Evolutionary conservation across 345 rosid species (phyloP), one percentile per base, ranked within the genome.

Genomic region (Limnanthes douglasii): DNA sequence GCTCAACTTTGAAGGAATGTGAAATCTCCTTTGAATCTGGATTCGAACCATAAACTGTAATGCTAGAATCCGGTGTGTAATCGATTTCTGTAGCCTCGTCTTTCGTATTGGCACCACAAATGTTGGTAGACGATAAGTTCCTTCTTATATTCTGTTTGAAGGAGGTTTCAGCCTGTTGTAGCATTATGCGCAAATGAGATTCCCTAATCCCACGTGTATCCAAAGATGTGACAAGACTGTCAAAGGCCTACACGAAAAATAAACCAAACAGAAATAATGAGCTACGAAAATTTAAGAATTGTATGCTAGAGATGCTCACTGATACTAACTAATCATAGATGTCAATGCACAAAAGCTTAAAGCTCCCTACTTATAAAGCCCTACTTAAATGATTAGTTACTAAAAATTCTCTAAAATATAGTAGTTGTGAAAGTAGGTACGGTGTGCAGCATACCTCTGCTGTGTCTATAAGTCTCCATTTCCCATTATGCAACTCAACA

Each of bases 371-470:
- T n/a, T n/a, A n/a, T n/a, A n/a, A n/a, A n/a, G n/a, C n/a, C n/a
- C n/a, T n/a, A n/a, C n/a, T n/a, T n/a, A n/a, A n/a, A n/a, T n/a
- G n/a, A n/a, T n/a, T n/a, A n/a, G n/a, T n/a, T n/a, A n/a, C n/a
- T n/a, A n/a, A n/a, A n/a, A n/a, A n/a, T n/a, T n/a, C n/a, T n/a
- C n/a, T n/a, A n/a, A n/a, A n/a, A n/a, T n/a, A n/a, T n/a, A n/a
- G n/a, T n/a, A n/a, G n/a, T n/a, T n/a, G n/a, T n/a, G n/a, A n/a
- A n/a, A n/a, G n/a, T n/a, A n/a, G n/a, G n/a, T n/a, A n/a, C n/a
- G n/a, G n/a, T n/a, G n/a, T n/a, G n/a, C n/a, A n/a, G n/a, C n/a
- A 33, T 56, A 85, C 99, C 99, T 81, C 94, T 64, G 60, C 81
- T 29, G 93, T 53, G 51, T 92, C 96, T 56, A 92, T 73, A 35